Base-by-base conservation (phyloP, 2,329 filamentous ascomycete genomes). In the Colletotrichum sp. region DNA sequence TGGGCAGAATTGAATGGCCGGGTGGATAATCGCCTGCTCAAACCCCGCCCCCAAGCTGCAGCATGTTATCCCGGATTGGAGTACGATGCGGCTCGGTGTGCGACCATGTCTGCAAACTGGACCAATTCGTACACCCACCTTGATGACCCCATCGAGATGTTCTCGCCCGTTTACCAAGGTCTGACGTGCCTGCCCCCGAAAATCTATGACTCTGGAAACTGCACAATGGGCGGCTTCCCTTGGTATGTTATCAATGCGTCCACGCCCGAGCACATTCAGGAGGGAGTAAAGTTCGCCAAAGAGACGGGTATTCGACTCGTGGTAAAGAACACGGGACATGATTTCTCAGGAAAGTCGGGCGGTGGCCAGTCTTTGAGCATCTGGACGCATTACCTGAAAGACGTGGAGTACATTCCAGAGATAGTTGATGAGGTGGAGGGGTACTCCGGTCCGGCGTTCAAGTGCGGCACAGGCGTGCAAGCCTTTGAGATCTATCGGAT, bases 241-340 rank as follows among this genome's bases (percentile, higher is more conserved):
- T 72, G 48, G 68, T 75, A 75, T 9, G 68, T 72, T 15, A 75
- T 75, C 28, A 72, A 66, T 5, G 72, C 72, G 15, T 67, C 69
- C 10, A 12, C 34, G 3, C 22, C 55, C 2, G 26, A 66, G 36
- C 72, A 75, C 15, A 57, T 75, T 1, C 72, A 75, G 26, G 68
- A 71, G 22, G 72, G 68, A 26, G 68, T 75, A 5, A 75, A 13
- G 18, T 72, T 75, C 8, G 68, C 72, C 9, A 72, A 63, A 8
- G 69, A 72, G 34, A 75, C 52, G 2, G 72, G 55, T 1, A 57
- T 75, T 6, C 70, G 72, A 10, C 68, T 75, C 3, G 72, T 75
- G 28, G 68, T 75, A 3, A 75, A 73, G 18, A 75, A 68, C 24
- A 75, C 73, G 2, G 73, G 73, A 3, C 73, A 75, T 28, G 72